Conservation (phyloP, 768 basidiomycete genomes). For the Leccinum subtestaceum region DNA sequence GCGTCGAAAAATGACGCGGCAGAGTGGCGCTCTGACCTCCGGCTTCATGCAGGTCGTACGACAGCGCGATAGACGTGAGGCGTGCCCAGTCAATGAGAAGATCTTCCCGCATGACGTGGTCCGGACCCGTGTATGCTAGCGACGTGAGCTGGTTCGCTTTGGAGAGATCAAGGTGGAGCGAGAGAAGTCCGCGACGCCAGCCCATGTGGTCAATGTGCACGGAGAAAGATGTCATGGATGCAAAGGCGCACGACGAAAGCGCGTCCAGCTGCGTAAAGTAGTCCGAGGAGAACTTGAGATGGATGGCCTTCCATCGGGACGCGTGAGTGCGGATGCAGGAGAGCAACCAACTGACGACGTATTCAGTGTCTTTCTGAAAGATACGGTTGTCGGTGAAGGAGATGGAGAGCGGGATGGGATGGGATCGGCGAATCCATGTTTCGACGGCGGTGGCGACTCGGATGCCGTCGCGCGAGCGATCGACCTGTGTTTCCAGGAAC, state of each 20-base stretch:
- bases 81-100: constrained; percentile 23
- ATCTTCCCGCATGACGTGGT: constrained; percentile 20
- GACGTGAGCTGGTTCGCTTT: constrained; percentile 18
- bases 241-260: constrained; percentile 22
- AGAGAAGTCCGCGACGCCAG: constrained; percentile 22
- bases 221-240: constrained; percentile 22
- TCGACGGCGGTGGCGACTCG: constrained; percentile 15
- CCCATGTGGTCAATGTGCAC: constrained; percentile 29
- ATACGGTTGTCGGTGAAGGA: constrained; percentile 27
- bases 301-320: constrained; percentile 23
- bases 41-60: constrained; percentile 26
- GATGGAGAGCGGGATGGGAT: constrained; percentile 23
- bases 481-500: constrained; percentile 20
- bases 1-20: constrained; percentile 16
- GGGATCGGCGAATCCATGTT: constrained; percentile 25
- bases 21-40: constrained; percentile 23
- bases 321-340: constrained; percentile 18
- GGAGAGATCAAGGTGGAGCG: constrained; percentile 20
- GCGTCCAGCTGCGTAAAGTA: constrained; percentile 19
- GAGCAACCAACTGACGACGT: constrained; percentile 19
- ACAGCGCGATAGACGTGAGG: constrained; percentile 25
- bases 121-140: constrained; percentile 27
- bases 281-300: constrained; percentile 28
- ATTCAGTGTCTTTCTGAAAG: constrained; percentile 25
- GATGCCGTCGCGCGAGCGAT: constrained; percentile 20